A percentile compares a stretch with the other conserved stretches of the same genome.
Evolutionary conservation across 257 asterid species (phyloP).

Genomic region (Mitragyna speciosa): DNA sequence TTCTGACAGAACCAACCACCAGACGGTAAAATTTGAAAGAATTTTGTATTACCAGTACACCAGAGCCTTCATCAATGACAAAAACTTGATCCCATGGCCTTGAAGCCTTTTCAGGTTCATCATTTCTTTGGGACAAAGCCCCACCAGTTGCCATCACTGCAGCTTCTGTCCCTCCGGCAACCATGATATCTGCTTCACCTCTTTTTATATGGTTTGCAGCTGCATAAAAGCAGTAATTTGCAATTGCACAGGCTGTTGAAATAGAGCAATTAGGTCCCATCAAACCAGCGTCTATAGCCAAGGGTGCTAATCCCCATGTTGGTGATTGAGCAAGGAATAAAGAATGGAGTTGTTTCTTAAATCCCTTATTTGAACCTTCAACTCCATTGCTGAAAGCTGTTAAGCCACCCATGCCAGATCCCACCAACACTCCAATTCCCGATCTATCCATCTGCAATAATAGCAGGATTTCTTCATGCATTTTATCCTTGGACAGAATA

Average conservation of each 20-base stretch:
- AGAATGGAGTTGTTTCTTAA: conserved; percentile 43
- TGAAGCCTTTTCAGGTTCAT: conserved; percentile 51
- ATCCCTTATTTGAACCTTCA: conserved; percentile 36
- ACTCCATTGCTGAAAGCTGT: conserved; percentile 38
- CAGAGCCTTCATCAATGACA: conserved; percentile 74
- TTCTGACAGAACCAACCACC: not conserved
- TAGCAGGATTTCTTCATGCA: not conserved
- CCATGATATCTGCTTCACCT: conserved; percentile 49
- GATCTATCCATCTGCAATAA: conserved; percentile 37
- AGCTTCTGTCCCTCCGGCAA: conserved; percentile 46
- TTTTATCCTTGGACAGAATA: not conserved
- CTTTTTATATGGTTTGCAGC: conserved; percentile 46
- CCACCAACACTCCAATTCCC: conserved; percentile 39
- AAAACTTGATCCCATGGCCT: conserved; percentile 79
- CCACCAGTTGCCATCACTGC: conserved; percentile 32
- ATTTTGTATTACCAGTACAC: conserved; percentile 50
- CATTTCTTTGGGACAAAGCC: conserved; percentile 44
- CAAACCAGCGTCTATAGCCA: conserved; percentile 43
- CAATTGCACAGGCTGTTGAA: conserved; percentile 45
- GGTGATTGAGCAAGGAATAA: conserved; percentile 42
- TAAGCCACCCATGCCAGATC: conserved; percentile 42
- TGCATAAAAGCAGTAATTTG: conserved; percentile 35
- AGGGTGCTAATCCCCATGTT: conserved; percentile 44
- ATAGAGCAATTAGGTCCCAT: conserved; percentile 52
- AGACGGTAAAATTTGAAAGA: not conserved